phyloP scores from a whole-genome alignment of 2,329 filamentous ascomycete species.

The Apiospora pterosperma region DNA sequence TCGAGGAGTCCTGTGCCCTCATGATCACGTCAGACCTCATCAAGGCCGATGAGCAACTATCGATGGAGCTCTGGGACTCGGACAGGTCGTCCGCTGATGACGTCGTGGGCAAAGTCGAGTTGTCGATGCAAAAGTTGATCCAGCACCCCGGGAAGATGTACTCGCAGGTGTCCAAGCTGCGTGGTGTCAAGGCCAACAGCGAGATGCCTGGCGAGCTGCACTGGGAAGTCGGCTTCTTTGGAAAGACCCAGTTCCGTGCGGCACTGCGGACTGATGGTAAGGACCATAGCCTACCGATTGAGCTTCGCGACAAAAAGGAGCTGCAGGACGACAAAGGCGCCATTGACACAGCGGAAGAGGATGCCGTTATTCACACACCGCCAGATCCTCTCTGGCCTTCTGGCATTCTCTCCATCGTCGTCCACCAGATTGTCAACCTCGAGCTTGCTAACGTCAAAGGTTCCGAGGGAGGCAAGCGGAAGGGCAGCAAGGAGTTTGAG shows the following conservation, averaged over 20 bases:
- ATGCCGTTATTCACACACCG: slow-evolving; percentile 84
- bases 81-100: slow-evolving; percentile 91
- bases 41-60: slow-evolving; percentile 89
- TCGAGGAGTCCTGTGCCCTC: slow-evolving; percentile 82
- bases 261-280: slow-evolving; percentile 85
- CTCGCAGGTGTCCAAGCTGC: slow-evolving; percentile 77
- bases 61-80: slow-evolving; percentile 94
- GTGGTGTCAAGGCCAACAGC: slow-evolving; percentile 78
- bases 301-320: slow-evolving; percentile 69
- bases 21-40: slow-evolving; percentile 86
- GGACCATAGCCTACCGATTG: slow-evolving; percentile 71
- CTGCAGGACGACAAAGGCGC: slow-evolving; percentile 86
- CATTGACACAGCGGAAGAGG: slow-evolving; percentile 69
- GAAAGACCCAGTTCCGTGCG: slow-evolving; percentile 82
- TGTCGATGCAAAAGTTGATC: slow-evolving; percentile 93
- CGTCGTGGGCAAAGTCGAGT: slow-evolving; percentile 89
- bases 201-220: slow-evolving; percentile 90
- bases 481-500: slow-evolving; percentile 77
- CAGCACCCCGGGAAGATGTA: slow-evolving; percentile 93
- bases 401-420: slow-evolving; percentile 78
- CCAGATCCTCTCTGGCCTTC: slow-evolving; percentile 96
- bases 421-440: slow-evolving; percentile 94
- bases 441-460: slow-evolving; percentile 91
- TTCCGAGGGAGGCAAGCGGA: slow-evolving; percentile 69
- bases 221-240: slow-evolving; percentile 96